These are phyloP conservation scores for Paramecium tetraurelia DNA, from an alignment of 73 alveolate genomes.

Conservation along the genomic window DNA sequence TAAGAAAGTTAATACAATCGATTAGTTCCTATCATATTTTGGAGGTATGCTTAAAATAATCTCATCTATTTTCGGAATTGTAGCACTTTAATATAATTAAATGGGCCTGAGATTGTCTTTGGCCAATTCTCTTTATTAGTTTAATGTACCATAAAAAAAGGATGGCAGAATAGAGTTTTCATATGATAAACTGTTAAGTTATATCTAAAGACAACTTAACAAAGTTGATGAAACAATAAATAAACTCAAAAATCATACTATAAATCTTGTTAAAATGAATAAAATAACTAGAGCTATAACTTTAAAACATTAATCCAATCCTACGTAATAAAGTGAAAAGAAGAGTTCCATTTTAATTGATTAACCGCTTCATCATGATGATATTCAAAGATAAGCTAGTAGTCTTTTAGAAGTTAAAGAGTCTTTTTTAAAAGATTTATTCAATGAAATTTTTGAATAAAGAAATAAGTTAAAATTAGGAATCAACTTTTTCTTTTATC, in stretches of 20 bases:
- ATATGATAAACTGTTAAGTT: not conserved
- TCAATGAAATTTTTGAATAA: not conserved
- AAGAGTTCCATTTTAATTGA: not conserved
- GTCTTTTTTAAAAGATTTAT: not conserved
- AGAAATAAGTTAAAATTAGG: not conserved
- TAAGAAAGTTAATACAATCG: not conserved
- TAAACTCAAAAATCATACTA: not conserved
- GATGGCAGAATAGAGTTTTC: not conserved
- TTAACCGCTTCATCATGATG: not conserved
- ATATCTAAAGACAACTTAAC: not conserved
- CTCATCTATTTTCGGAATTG: not conserved
- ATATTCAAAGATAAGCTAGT: not conserved
- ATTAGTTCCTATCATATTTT: not conserved
- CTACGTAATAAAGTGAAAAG: not conserved
- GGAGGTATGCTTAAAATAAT: not conserved
- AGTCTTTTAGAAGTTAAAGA: not conserved
- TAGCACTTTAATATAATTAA: not conserved
- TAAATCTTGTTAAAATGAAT: not conserved
- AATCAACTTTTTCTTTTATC: not conserved
- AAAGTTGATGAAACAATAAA: not conserved
- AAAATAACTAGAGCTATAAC: not conserved
- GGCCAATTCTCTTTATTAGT: not conserved
- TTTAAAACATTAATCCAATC: not conserved
- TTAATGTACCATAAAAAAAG: not conserved
- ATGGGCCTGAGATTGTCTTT: not conserved